These are phyloP conservation scores for Penstemon newberryi DNA, from an alignment of 257 asterid species.

Conservation along the genomic window DNA sequence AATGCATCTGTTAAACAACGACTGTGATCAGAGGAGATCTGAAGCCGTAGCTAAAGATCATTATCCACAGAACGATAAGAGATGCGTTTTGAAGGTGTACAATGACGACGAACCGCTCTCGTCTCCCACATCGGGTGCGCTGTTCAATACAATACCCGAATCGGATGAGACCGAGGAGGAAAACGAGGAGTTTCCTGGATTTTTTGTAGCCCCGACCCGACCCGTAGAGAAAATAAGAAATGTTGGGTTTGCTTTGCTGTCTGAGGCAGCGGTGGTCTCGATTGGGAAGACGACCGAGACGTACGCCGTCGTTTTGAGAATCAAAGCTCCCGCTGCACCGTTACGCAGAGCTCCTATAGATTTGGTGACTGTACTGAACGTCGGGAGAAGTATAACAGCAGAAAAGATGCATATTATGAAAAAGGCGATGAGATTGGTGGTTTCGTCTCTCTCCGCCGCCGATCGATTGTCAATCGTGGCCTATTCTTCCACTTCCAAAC, in stretches of 20 bases:
- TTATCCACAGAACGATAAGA: constrained; percentile 23
- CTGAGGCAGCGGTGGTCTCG: constrained; percentile 77
- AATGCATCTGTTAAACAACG: constrained; percentile 46
- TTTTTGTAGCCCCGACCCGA: constrained; percentile 31
- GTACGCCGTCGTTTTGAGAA: constrained; percentile 61
- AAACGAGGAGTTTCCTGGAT: constrained; percentile 77
- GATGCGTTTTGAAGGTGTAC: constrained; percentile 58
- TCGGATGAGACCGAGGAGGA: constrained; percentile 81
- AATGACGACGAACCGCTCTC: constrained; percentile 90
- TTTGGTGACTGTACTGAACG: constrained; percentile 79
- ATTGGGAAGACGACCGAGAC: constrained; percentile 69
- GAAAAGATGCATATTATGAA: constrained; percentile 76
- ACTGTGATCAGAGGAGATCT: not conserved
- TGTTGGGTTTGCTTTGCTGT: constrained; percentile 55
- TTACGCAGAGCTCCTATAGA: constrained; percentile 68
- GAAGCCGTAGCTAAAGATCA: constrained; percentile 21
- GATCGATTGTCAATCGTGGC: constrained; percentile 93
- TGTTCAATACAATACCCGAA: constrained; percentile 84
- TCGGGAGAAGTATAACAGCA: constrained; percentile 52
- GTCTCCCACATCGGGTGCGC: constrained; percentile 64
- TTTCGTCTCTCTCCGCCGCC: constrained; percentile 71
- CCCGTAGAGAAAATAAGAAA: not conserved
- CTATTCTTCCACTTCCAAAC: constrained; percentile 79
- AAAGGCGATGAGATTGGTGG: constrained; percentile 63
- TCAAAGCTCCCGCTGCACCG: constrained; percentile 62